Conservation (phyloP, 2,329 filamentous ascomycete genomes). For the Alternaria alternata region DNA sequence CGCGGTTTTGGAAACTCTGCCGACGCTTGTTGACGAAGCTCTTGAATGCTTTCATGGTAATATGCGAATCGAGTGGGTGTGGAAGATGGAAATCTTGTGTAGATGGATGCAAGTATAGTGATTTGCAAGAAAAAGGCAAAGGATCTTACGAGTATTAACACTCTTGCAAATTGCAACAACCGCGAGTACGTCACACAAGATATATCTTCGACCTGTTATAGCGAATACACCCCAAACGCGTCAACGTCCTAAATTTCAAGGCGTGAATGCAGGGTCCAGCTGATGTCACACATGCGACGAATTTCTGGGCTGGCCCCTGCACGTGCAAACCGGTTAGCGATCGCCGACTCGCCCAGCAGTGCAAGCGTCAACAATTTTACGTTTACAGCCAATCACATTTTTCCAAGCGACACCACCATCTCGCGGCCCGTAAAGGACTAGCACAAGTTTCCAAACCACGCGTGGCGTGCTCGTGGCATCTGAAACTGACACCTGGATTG, state of each 20-base stretch:
- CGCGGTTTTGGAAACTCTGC: constrained; percentile 23
- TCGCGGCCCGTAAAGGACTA: constrained; percentile 14
- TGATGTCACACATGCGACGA: constrained; percentile 45
- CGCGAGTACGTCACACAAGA: constrained; percentile 14
- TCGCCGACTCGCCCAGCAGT: constrained; percentile 17
- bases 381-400: constrained; percentile 26
- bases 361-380: constrained; percentile 23
- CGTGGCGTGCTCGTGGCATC: constrained; percentile 28
- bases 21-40: constrained; percentile 39
- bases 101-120: not conserved
- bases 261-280: constrained; percentile 34
- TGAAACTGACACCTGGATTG: constrained; percentile 10
- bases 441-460: constrained; percentile 28
- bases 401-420: constrained; percentile 25
- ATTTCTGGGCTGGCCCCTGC: constrained; percentile 7
- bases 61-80: not conserved
- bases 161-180: not conserved
- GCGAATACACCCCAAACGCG: constrained; percentile 12
- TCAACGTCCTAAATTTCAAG: constrained; percentile 17
- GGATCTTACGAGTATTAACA: not conserved
- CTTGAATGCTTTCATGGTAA: constrained; percentile 36
- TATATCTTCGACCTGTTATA: constrained; percentile 28
- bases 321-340: constrained; percentile 29
- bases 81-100: not conserved
- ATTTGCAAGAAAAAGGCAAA: not conserved